Conservation (phyloP, 2,329 filamentous ascomycete genomes). For the Colletotrichum viniferum region DNA sequence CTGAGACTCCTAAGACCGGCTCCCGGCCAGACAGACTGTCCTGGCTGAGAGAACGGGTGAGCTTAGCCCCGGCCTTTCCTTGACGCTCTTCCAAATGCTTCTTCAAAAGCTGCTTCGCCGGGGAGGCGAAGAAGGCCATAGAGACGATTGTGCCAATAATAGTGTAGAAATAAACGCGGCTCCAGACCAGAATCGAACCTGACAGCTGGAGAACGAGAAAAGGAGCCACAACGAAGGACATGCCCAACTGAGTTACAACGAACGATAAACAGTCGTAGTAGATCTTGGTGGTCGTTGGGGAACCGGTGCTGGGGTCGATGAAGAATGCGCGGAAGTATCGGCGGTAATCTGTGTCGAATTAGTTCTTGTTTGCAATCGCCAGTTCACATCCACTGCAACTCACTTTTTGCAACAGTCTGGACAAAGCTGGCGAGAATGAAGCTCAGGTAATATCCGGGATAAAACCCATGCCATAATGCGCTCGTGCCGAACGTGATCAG, state of each 20-base stretch:
- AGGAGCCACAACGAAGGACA: slow-evolving; percentile 82
- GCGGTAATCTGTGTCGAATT: slow-evolving; percentile 71
- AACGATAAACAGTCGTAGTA: slow-evolving; percentile 86
- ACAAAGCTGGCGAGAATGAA: slow-evolving; percentile 91
- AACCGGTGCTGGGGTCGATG: slow-evolving; percentile 75
- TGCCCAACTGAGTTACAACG: slow-evolving; percentile 78
- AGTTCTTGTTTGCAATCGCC: slow-evolving; percentile 20
- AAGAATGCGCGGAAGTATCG: slow-evolving; percentile 93
- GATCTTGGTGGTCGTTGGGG: slow-evolving; percentile 72
- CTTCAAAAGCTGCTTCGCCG: slow-evolving; percentile 67
- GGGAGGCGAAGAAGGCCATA: slow-evolving; percentile 80
- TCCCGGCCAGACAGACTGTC: slow-evolving; percentile 61
- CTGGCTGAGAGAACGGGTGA: slow-evolving; percentile 57
- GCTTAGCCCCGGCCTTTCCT: slow-evolving; percentile 46
- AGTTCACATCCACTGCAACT: slow-evolving; percentile 37
- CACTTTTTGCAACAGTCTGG: slow-evolving; percentile 94
- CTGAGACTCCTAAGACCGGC: slow-evolving; percentile 78
- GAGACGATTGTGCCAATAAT: slow-evolving; percentile 69
- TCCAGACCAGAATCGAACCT: slow-evolving; percentile 77
- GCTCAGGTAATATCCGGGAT: slow-evolving; percentile 91
- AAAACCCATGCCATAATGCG: slow-evolving; percentile 98
- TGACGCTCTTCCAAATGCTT: slow-evolving; percentile 64
- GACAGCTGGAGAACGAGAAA: slow-evolving; percentile 82
- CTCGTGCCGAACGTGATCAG: slow-evolving; percentile 93
- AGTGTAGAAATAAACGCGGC: slow-evolving; percentile 87